Evolutionary conservation across 129 eudicot genomes (phyloP).

Genomic region (Chrysanthemum seticuspe): DNA sequence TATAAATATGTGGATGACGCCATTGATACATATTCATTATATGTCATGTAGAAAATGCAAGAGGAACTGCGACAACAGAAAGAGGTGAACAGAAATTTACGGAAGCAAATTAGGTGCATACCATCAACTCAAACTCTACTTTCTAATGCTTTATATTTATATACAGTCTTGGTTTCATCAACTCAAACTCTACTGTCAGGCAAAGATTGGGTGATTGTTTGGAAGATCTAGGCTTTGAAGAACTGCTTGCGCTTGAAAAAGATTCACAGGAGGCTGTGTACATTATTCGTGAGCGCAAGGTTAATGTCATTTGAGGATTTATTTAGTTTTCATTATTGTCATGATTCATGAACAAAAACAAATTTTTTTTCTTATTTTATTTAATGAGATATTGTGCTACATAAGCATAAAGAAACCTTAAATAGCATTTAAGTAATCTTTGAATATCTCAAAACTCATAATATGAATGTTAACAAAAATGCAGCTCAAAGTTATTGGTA

Average conservation of each 20-base stretch:
- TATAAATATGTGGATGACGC: background rate
- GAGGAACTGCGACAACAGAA: constrained; percentile 63
- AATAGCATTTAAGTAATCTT: background rate
- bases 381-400: background rate
- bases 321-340: no score
- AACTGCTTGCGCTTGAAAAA: constrained; percentile 53
- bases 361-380: background rate
- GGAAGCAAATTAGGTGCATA: constrained; percentile 77
- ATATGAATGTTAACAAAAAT: constrained; percentile 10
- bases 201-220: constrained; percentile 82
- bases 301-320: background rate
- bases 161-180: background rate
- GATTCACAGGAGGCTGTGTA: constrained; percentile 59
- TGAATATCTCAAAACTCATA: constrained; percentile 6
- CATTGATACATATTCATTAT: background rate
- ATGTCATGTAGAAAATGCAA: constrained; percentile 64
- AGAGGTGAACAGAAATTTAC: constrained; percentile 66
- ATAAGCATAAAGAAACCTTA: background rate
- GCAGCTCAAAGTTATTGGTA: constrained; percentile 55
- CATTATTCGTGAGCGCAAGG: constrained; percentile 68
- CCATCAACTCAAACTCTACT: constrained; percentile 16
- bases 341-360: no score
- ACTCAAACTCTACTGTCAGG: no score
- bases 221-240: constrained; percentile 53
- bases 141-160: background rate